phyloP scores from a whole-genome alignment of 768 basidiomycete species.

The Tephrocybe sp. region DNA sequence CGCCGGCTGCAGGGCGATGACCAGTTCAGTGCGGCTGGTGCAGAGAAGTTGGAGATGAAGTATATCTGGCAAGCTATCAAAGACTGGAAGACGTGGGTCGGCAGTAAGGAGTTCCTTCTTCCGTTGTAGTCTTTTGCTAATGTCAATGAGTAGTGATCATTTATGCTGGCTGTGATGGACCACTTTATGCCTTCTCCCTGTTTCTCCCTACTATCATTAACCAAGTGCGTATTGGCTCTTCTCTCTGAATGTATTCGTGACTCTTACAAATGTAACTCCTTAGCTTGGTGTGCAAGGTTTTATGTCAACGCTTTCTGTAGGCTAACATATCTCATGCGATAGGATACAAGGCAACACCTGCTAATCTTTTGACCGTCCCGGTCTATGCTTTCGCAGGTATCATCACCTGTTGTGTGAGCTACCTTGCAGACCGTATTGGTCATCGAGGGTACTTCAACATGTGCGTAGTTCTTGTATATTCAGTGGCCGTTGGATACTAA shows the following conservation, averaged over 20 bases:
- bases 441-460: constrained; percentile 63
- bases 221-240: constrained; percentile 38
- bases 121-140: not conserved
- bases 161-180: constrained; percentile 57
- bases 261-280: too few species aligned
- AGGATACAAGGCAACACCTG: constrained; percentile 68
- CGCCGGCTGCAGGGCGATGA: constrained; percentile 63
- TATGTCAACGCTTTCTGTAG: not conserved
- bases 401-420: constrained; percentile 63
- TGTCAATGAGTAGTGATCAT: constrained; percentile 42
- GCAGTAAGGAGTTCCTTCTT: constrained; percentile 31
- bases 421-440: constrained; percentile 57
- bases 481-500: not conserved
- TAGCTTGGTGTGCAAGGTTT: constrained; percentile 36
- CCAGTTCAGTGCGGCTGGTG: constrained; percentile 66
- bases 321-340: constrained; percentile 1
- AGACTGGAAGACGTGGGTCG: constrained; percentile 77
- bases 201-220: constrained; percentile 81
- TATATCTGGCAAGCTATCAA: constrained; percentile 55
- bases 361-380: constrained; percentile 76
- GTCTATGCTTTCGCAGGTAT: constrained; percentile 71
- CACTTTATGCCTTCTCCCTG: constrained; percentile 73
- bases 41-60: constrained; percentile 56
- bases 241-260: constrained; percentile 2
- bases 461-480: constrained; percentile 32